Evolutionary conservation across 2,329 filamentous ascomycete species (phyloP).

Genomic region (Diaporthe longicolla): DNA sequence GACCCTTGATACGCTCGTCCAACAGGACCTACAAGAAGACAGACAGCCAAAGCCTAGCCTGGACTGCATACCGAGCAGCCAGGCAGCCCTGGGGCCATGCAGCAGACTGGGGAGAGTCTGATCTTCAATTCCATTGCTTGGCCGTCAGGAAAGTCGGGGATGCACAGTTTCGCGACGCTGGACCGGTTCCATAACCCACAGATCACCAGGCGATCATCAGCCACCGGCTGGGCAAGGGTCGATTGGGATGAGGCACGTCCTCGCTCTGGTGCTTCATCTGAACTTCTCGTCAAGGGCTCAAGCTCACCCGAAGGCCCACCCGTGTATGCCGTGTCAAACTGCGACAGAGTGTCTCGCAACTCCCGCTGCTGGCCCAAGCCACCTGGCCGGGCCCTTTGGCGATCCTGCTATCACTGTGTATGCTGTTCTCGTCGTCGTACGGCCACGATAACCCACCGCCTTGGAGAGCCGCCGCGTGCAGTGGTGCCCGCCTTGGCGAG

Average conservation of each 20-base stretch:
- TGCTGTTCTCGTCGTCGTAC: background rate
- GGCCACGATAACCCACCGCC: constrained; percentile 14
- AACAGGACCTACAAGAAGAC: constrained; percentile 17
- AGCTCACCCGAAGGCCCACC: constrained; percentile 23
- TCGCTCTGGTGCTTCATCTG: constrained; percentile 34
- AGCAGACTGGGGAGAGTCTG: constrained; percentile 32
- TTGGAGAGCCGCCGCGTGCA: constrained; percentile 26
- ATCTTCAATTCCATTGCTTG: constrained; percentile 34
- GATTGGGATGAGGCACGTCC: constrained; percentile 31
- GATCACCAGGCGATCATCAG: constrained; percentile 33
- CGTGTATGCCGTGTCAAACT: constrained; percentile 29
- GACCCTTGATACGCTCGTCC: constrained; percentile 24
- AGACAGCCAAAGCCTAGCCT: constrained; percentile 14
- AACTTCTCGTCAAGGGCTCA: constrained; percentile 18
- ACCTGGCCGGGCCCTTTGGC: background rate
- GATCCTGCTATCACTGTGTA: background rate
- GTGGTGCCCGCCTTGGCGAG: constrained; percentile 38
- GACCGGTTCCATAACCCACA: constrained; percentile 28
- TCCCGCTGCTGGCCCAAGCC: background rate
- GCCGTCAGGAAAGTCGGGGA: constrained; percentile 28
- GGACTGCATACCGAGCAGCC: background rate
- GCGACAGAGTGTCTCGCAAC: constrained; percentile 16
- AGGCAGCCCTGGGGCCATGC: background rate
- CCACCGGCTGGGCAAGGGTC: constrained; percentile 27
- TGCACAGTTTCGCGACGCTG: constrained; percentile 35